A percentile compares a stretch with the other conserved stretches of the same genome.
Conservation (phyloP, 2,329 filamentous ascomycete genomes). For the Sporothrix sp. region DNA sequence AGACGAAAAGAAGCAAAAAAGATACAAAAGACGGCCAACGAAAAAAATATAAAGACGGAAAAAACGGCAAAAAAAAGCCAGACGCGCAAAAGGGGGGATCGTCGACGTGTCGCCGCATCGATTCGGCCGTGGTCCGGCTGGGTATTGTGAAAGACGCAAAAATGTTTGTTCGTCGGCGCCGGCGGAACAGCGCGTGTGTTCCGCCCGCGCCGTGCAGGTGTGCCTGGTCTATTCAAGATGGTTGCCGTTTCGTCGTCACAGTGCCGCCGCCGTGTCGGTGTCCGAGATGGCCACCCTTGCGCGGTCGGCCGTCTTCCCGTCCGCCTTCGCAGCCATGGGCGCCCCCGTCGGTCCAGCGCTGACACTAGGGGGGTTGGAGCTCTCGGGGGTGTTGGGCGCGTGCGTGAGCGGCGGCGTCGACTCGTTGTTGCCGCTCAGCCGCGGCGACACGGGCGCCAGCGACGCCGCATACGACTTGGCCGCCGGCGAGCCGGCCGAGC, state of each 20-base stretch:
- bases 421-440: conserved; percentile 36
- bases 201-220: too few relatives aligned
- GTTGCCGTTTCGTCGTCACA: too few relatives aligned
- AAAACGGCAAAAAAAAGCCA: conserved; percentile 9
- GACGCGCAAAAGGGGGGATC: too few relatives aligned
- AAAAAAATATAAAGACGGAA: background rate
- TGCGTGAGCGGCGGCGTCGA: conserved; percentile 58
- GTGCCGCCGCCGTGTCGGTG: background rate
- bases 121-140: too few relatives aligned
- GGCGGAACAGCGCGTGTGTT: too few relatives aligned
- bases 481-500: background rate
- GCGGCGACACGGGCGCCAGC: conserved; percentile 26
- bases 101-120: too few relatives aligned
- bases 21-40: background rate
- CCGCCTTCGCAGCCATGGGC: background rate
- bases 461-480: conserved; percentile 12
- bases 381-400: conserved; percentile 60
- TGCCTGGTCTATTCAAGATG: too few relatives aligned
- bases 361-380: conserved; percentile 54
- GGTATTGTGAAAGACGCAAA: too few relatives aligned
- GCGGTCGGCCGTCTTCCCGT: background rate
- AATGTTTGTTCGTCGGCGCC: too few relatives aligned
- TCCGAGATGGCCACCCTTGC: background rate
- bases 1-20: conserved; percentile 10
- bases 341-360: conserved; percentile 43